Evolutionary conservation across 805 yeast species (phyloP).

Genomic region (Metschnikowia gruessii): DNA sequence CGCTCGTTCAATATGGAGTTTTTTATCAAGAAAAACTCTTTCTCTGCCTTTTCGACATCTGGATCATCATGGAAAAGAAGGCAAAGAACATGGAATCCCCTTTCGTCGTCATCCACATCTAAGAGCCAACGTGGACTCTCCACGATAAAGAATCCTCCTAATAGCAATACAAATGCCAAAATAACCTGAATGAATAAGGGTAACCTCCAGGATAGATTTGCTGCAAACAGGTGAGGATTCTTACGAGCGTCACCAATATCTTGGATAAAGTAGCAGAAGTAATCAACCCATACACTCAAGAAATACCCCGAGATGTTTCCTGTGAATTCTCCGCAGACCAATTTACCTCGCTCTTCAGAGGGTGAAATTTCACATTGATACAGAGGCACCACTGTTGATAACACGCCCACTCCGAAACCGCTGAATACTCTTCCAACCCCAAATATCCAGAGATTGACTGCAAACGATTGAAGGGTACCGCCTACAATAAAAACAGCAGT

Average conservation of each 20-base stretch:
- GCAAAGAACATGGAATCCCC: slow-evolving; percentile 42
- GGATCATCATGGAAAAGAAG: slow-evolving; percentile 33
- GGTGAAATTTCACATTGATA: slow-evolving; percentile 90
- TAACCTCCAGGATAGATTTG: slow-evolving; percentile 64
- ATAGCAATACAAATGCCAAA: slow-evolving; percentile 62
- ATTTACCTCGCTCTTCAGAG: slow-evolving; percentile 76
- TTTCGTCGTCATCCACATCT: slow-evolving; percentile 69
- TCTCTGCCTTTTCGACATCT: slow-evolving; percentile 32
- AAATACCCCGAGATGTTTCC: slow-evolving; percentile 83
- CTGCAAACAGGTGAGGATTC: slow-evolving; percentile 36
- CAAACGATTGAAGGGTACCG: slow-evolving; percentile 28
- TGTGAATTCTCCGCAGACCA: slow-evolving; percentile 85
- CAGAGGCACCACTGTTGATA: slow-evolving; percentile 81
- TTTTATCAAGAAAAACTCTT: slow-evolving; percentile 48
- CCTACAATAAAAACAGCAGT: slow-evolving; percentile 19
- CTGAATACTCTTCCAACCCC: slow-evolving; percentile 74
- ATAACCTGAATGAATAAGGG: slow-evolving; percentile 75
- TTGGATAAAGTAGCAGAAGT: slow-evolving; percentile 62
- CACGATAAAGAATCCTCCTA: slow-evolving; percentile 76
- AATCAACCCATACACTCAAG: slow-evolving; percentile 85
- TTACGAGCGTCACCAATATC: slow-evolving; percentile 44
- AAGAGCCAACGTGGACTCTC: slow-evolving; percentile 91
- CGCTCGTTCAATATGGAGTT: slow-evolving; percentile 42
- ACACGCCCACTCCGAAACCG: slow-evolving; percentile 84
- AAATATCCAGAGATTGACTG: slow-evolving; percentile 52